Evolutionary conservation across 2,329 filamentous ascomycete species (phyloP), one percentile per base, ranked within the genome.

Genomic region (Colletotrichum falcatum): DNA sequence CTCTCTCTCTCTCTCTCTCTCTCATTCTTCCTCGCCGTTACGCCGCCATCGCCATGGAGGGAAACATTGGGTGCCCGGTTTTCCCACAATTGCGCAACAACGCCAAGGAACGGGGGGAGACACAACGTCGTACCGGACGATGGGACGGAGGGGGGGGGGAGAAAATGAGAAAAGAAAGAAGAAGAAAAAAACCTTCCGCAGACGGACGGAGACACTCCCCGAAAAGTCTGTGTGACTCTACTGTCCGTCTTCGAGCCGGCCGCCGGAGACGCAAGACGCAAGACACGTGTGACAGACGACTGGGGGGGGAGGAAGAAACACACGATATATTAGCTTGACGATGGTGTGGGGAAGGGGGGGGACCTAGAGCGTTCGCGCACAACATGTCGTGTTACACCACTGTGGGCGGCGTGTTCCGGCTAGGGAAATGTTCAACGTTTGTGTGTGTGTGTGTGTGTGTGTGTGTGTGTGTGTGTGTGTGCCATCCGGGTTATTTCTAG

Each of bases 61-160:
- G 14, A n/a, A n/a, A n/a, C n/a, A n/a, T n/a, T 11, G 30, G 30
- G 30, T 61, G 67, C 59, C 44, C 64, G 67, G 58, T 54, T 54
- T 54, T 53, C 42, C 67, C 64, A 70, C 58, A 62, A 70, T 70
- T 62, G 58, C 64, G 64, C 64, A 70, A 63, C 64, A 35, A 63
- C 64, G 30, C 42, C 58, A 70, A 58, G 67, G 67, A 51, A 20
- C 1, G 44, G 1, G 9, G 7, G 20, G 42, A n/a, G n/a, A n/a
- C 63, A 62, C 67, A 42, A 51, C 67, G 67, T 70, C 67, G 67
- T 44, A 70, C 58, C 67, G 58, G 55, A 35, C 42, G 59, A 66
- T 66, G 66, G 55, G 23, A 61, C 55, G 56, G 61, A 55, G 53
- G 44, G 46, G 28, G n/a, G n/a, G n/a, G n/a, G n/a, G n/a, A n/a